These are phyloP conservation scores for Diaporthe velutina DNA, from an alignment of 2,329 filamentous ascomycete species.

Conservation along the genomic window DNA sequence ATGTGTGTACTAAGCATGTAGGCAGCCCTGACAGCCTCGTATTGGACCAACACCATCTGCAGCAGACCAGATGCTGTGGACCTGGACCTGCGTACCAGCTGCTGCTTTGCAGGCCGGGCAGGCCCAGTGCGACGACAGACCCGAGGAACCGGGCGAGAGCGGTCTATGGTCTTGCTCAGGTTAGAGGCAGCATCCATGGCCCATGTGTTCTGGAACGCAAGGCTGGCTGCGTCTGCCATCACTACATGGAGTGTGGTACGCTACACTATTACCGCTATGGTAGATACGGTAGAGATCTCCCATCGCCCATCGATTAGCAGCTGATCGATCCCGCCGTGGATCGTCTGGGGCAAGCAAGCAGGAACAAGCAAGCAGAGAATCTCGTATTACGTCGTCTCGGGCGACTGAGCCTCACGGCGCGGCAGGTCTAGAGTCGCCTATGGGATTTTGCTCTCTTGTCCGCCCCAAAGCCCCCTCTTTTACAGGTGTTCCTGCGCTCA, in stretches of 20 bases:
- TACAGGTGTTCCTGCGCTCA: neutral
- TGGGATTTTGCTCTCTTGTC: conserved; percentile 8
- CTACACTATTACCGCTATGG: conserved; percentile 23
- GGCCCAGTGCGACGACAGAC: conserved; percentile 25
- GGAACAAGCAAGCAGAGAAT: conserved; percentile 12
- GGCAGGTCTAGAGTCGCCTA: conserved; percentile 28
- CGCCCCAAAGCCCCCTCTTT: neutral
- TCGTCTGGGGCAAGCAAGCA: conserved; percentile 1
- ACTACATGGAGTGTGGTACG: conserved; percentile 2
- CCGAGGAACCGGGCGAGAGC: conserved; percentile 27
- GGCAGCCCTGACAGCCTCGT: conserved; percentile 26
- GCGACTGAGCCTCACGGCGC: conserved; percentile 28
- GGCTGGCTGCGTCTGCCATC: conserved; percentile 16
- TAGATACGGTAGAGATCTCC: conserved; percentile 24
- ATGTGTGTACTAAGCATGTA: conserved; percentile 1
- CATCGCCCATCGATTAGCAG: conserved; percentile 27
- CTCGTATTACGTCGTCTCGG: conserved; percentile 35
- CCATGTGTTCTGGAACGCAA: conserved; percentile 24
- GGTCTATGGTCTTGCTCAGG: conserved; percentile 17
- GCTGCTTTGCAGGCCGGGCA: neutral
- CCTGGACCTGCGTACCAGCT: conserved; percentile 1
- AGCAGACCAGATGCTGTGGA: conserved; percentile 26
- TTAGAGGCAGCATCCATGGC: conserved; percentile 15
- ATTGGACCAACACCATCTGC: conserved; percentile 26
- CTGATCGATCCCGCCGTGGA: conserved; percentile 26